Evolutionary conservation across 2,329 filamentous ascomycete genomes (phyloP).

Genomic region (Teratosphaeriaceae sp.): DNA sequence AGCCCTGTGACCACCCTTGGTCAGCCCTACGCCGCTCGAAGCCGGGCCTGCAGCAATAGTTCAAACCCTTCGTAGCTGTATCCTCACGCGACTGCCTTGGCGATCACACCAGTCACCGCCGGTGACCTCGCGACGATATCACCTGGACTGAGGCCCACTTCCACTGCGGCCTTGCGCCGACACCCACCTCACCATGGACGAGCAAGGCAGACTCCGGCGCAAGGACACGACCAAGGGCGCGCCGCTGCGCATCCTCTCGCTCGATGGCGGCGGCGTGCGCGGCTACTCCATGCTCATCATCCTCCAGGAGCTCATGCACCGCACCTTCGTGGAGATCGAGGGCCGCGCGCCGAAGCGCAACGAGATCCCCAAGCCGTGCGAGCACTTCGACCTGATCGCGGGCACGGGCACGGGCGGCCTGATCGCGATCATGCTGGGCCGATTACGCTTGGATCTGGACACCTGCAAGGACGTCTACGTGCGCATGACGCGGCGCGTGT

Average conservation of each 20-base stretch:
- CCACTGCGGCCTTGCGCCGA: conserved; percentile 10
- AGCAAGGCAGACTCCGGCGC: conserved; percentile 51
- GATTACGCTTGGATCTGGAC: conserved; percentile 84
- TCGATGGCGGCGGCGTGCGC: conserved; percentile 94
- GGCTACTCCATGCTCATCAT: conserved; percentile 99
- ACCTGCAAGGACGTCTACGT: conserved; percentile 98
- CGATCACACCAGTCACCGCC: background rate
- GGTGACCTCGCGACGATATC: background rate
- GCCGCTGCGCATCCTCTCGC: conserved; percentile 81
- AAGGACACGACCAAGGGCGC: conserved; percentile 96
- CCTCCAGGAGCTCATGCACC: conserved; percentile 95
- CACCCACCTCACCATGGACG: conserved; percentile 24
- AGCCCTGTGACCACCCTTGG: too few relatives aligned
- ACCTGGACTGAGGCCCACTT: background rate
- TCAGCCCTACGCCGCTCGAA: too few relatives aligned
- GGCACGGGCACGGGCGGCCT: conserved; percentile 93
- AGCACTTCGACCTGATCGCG: conserved; percentile 95
- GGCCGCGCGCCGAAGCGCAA: conserved; percentile 82
- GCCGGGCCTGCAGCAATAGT: too few relatives aligned
- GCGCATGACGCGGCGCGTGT: conserved; percentile 87
- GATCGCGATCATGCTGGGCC: conserved; percentile 73
- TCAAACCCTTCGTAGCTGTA: too few relatives aligned
- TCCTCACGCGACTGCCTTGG: background rate
- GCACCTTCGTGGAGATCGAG: conserved; percentile 88
- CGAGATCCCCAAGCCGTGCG: conserved; percentile 94